These are phyloP conservation scores for Xylaria sp. DNA, from an alignment of 2,329 filamentous ascomycete species.

Conservation along the genomic window DNA sequence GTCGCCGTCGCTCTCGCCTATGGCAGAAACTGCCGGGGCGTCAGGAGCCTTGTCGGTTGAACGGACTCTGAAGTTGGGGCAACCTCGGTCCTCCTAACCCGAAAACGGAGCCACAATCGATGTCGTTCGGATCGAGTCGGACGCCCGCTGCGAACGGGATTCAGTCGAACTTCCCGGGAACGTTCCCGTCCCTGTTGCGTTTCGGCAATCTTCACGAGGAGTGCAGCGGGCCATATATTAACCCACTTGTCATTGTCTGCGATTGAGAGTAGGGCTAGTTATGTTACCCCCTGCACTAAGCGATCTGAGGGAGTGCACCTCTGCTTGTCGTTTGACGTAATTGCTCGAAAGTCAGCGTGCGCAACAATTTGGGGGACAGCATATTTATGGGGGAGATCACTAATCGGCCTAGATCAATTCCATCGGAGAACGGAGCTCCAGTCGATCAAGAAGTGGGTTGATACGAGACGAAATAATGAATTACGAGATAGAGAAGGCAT, in stretches of 20 bases:
- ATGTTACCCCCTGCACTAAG: too few species aligned
- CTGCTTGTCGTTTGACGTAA: too few species aligned
- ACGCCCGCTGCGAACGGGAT: neutral
- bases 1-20: neutral
- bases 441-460: neutral
- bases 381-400: too few species aligned
- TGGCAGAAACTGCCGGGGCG: neutral
- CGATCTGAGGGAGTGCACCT: too few species aligned
- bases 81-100: neutral
- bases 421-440: too few species aligned
- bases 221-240: neutral
- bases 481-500: slow-evolving; percentile 1
- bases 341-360: too few species aligned
- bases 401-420: too few species aligned
- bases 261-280: too few species aligned
- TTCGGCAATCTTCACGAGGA: neutral
- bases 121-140: neutral
- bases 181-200: neutral
- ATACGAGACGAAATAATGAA: slow-evolving; percentile 4
- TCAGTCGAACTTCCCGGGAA: neutral
- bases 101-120: neutral
- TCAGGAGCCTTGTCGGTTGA: too few species aligned
- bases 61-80: neutral
- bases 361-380: too few species aligned
- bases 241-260: neutral